Evolutionary conservation across 2,329 filamentous ascomycete genomes (phyloP), one percentile per base, ranked within the genome.

Genomic region (Hypoxylon sp.): DNA sequence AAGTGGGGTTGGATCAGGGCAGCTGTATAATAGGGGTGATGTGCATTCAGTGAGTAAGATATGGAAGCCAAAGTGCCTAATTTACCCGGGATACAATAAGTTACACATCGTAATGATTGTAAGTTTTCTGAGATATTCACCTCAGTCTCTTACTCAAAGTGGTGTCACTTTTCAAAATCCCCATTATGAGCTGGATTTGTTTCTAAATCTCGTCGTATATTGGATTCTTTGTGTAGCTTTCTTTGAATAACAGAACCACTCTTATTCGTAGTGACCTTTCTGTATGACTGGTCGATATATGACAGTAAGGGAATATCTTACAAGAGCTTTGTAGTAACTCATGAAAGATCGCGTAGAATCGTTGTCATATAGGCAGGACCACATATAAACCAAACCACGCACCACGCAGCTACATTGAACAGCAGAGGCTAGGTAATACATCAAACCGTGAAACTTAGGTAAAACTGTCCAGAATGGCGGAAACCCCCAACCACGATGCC

Each of bases 301-400:
- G 2, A 13, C 6, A 19, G 15, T 21, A 35, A 32, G 15, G 44
- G 6, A 13, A 35, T 37, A 46, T 19, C n/a, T n/a, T n/a, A 53
- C 47, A 60, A 60, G 48, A 13, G 27, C 37, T 37, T 61, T 53
- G 37, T 53, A 13, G n/a, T 44, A 13, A 17, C 35, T 27, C 8
- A n/a, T 32, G 11, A 37, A 46, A 35, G 35, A 10, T 19, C 4
- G 35, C 27, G 39, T 44, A 10, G 15, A 19, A 17, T 21, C 8
- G 8, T 17, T 44, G 24, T 10, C 7, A 19, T 29, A 13, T 44
- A 27, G n/a, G 21, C 11, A 46, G 17, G 8, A 6, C 7, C 17
- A n/a, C n/a, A 56, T 47, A 47, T 56, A 56, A 46, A n/a, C 19
- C 21, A 3, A 19, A 7, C 8, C 17, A 31, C 21, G 17, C n/a